Percentiles rank a stretch among this genome's conserved stretches.
Conservation (phyloP, 2,329 filamentous ascomycete species). For the Fusarium incarnatum region DNA sequence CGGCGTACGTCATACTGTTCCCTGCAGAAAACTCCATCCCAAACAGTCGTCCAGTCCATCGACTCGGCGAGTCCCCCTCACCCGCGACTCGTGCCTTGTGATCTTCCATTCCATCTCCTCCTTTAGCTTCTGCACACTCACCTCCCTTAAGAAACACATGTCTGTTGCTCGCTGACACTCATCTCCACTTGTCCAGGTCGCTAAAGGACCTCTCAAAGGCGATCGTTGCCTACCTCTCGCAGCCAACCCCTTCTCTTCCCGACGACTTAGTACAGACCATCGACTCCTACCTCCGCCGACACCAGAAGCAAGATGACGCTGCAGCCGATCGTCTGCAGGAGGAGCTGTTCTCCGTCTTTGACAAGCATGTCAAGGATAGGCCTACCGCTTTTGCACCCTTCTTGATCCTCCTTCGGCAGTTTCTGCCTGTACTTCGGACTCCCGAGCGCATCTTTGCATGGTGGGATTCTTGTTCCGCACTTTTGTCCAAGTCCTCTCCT, state of each 20-base stretch:
- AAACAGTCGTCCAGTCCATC: not conserved
- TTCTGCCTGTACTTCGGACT: slow-evolving; percentile 73
- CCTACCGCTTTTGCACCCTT: slow-evolving; percentile 73
- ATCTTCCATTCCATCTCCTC: slow-evolving; percentile 30
- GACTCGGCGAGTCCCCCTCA: slow-evolving; percentile 11
- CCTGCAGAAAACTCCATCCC: slow-evolving; percentile 40
- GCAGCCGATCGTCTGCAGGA: slow-evolving; percentile 79
- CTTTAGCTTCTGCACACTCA: slow-evolving; percentile 24
- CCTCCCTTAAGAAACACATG: slow-evolving; percentile 15
- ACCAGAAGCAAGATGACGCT: slow-evolving; percentile 74
- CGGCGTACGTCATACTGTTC: slow-evolving; percentile 44
- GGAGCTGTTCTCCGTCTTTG: slow-evolving; percentile 75
- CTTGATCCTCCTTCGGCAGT: slow-evolving; percentile 71
- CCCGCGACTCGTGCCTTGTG: slow-evolving; percentile 26
- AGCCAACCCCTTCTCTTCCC: slow-evolving; percentile 72
- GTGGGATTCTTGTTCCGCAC: slow-evolving; percentile 68
- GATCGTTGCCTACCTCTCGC: slow-evolving; percentile 61
- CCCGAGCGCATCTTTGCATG: slow-evolving; percentile 74
- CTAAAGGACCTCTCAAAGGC: slow-evolving; percentile 71
- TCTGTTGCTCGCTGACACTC: slow-evolving; percentile 34
- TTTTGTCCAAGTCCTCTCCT: slow-evolving; percentile 63
- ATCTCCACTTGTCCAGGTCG: slow-evolving; percentile 56
- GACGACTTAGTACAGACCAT: slow-evolving; percentile 72
- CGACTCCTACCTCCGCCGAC: slow-evolving; percentile 74
- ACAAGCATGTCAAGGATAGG: slow-evolving; percentile 69